Base-by-base conservation (phyloP, 129 eudicot genomes). In the Dittrichia graveolens region DNA sequence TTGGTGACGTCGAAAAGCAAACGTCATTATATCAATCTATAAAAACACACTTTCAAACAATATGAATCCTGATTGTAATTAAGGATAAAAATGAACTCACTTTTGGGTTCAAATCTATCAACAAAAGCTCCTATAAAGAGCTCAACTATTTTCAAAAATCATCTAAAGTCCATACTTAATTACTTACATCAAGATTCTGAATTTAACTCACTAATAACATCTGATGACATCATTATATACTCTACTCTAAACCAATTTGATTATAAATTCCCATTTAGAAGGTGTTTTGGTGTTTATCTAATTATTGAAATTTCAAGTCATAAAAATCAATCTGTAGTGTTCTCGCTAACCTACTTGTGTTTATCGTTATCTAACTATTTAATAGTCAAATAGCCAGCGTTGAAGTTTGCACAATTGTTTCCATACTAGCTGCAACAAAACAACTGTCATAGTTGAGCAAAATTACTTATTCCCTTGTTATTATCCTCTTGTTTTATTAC, bases 41-140 rank as follows among this genome's bases (percentile, higher is more conserved):
- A 16, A 45, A 45, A 56, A 14, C 67, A 66, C 39, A 18, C 34
- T 3, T 54, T 49, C 52, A 61, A 48, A 47, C 61, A 69, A 75
- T 41, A 48, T 41, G 37, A 18, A 31, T n/a, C 65, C 46, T 64
- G 31, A 31, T 41, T 9, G 6, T 65, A 48, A 58, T 58, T 46
- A 61, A 47, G 47, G 24, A 31, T 54, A 57, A 50, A 14, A 34
- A 57, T 24, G 13, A 31, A 58, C 43, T 9, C 34, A 44, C 47
- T 72, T 58, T 45, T 15, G 14, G 12, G 39, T 58, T 59, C 69
- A 24, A 39, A 75, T 50, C 45, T 41, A 57, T 66, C 59, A 56
- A 69, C 59, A 43, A 5, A 45, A 5, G 34, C 61, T 44, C 52
- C 64, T 47, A 15, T 52, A 5, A 68, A 68, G 16, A 14, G 11